Evolutionary conservation across 2,329 filamentous ascomycete genomes (phyloP), one percentile per base, ranked within the genome.

Genomic region (Sporothrix brasiliensis): DNA sequence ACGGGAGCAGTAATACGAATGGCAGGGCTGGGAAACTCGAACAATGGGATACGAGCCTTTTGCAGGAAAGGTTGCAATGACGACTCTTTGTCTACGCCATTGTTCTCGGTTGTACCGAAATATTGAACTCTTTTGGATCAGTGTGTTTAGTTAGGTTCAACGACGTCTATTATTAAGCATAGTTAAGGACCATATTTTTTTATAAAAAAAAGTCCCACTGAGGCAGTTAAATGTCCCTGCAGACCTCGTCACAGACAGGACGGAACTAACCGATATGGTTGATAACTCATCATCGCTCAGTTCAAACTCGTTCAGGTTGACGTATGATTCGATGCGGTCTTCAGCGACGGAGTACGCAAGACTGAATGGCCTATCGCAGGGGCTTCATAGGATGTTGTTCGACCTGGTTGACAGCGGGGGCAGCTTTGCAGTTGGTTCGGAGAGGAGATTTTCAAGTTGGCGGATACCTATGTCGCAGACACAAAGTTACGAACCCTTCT

Each of bases 311-410:
- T 63, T 21, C 68, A 92, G 78, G 53, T 91, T 87, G 75, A 89
- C 92, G 85, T 97, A 96, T 73, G 83, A 87, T 80, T 91, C 84
- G 76, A 97, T 93, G 54, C 92, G 87, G 68, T 83, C 84, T 74
- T 88, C 86, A 74, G 87, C 93, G 71, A 94, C 91, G 68, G 87
- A 91, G 86, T 97, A 97, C 76, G 92, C 92, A 76, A 97, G 93
- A 68, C 97, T 92, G 82, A 76, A 76, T 82, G 68, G 93, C 87
- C 84, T 96, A 91, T 83, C 93, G 89, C 11, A 92, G 1, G 91
- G 91, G 84, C 91, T 90, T 83, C 34, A 91, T 91, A 49, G 91
- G 91, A 81, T 94, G 91, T 27, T 93, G 85, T 81, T 94, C 92
- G 78, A 93, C 87, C 81, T 95, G 92, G 86, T 94, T 94, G 74